Conservation (phyloP, 2,329 filamentous ascomycete genomes). For the Torrubiella hemipterigena region DNA sequence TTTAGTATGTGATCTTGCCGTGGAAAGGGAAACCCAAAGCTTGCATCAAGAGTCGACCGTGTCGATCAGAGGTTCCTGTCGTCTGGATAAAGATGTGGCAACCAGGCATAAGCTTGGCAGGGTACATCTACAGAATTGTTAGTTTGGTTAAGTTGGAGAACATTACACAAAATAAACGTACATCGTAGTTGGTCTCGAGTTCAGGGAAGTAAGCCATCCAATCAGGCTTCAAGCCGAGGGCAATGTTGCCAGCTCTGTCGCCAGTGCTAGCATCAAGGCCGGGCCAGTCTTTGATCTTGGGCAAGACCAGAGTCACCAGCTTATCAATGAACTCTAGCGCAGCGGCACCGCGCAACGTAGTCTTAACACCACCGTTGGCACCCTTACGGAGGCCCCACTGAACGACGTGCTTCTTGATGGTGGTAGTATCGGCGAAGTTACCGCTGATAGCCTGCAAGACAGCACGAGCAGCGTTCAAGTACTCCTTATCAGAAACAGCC, state of each 20-base stretch:
- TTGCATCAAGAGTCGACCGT: slow-evolving; percentile 60
- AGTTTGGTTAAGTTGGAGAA: slow-evolving; percentile 3
- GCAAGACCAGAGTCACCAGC: slow-evolving; percentile 78
- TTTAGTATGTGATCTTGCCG: slow-evolving; percentile 48
- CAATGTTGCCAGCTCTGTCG: slow-evolving; percentile 79
- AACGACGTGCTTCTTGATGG: slow-evolving; percentile 56
- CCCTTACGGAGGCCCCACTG: slow-evolving; percentile 65
- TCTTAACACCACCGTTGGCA: slow-evolving; percentile 64
- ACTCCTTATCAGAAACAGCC: slow-evolving; percentile 57
- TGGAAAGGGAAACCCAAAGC: slow-evolving; percentile 54
- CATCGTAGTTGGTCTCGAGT: slow-evolving; percentile 88
- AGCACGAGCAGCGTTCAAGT: slow-evolving; percentile 73
- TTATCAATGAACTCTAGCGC: slow-evolving; percentile 90
- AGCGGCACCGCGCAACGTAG: slow-evolving; percentile 62
- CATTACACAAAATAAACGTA: slow-evolving; percentile 34
- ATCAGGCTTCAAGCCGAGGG: slow-evolving; percentile 65
- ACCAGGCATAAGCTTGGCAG: slow-evolving; percentile 66
- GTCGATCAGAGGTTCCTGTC: slow-evolving; percentile 71
- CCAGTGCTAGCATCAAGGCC: slow-evolving; percentile 56
- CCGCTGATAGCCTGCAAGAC: slow-evolving; percentile 79
- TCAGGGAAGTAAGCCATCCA: slow-evolving; percentile 82
- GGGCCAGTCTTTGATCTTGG: slow-evolving; percentile 91
- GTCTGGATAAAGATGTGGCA: slow-evolving; percentile 77
- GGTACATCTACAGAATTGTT: slow-evolving; percentile 37
- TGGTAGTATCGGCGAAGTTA: slow-evolving; percentile 57